phyloP scores from a whole-genome alignment of 2,329 filamentous ascomycete genomes.

The Trichoderma pleuroti region DNA sequence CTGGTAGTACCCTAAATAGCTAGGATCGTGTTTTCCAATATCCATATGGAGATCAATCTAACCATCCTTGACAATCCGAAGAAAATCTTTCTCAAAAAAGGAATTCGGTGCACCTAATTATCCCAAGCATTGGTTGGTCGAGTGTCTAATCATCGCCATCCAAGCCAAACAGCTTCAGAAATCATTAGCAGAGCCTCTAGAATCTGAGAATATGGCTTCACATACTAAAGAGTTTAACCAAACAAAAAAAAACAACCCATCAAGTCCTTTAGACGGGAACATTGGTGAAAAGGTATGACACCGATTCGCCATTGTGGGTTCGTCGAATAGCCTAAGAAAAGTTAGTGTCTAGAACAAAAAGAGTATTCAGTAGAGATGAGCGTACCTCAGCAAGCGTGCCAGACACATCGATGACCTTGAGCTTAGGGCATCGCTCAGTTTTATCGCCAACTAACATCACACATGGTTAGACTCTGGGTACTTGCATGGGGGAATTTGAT shows the following conservation, averaged over 20 bases:
- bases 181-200: neutral
- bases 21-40: neutral
- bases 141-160: neutral
- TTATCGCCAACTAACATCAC: slow-evolving; percentile 61
- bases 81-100: neutral
- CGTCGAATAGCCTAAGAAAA: slow-evolving; percentile 57
- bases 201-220: neutral
- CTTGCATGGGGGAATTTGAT: neutral
- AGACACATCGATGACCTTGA: slow-evolving; percentile 89
- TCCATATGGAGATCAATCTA: neutral
- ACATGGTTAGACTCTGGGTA: neutral
- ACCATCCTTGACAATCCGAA: neutral
- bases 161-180: neutral
- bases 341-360: slow-evolving; percentile 11
- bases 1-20: neutral
- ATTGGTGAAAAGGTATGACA: slow-evolving; percentile 67
- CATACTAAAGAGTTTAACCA: slow-evolving; percentile 6
- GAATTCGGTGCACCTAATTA: neutral
- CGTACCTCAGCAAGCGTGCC: slow-evolving; percentile 67
- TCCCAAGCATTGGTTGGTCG: neutral
- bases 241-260: neutral
- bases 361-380: neutral
- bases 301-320: slow-evolving; percentile 64
- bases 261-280: slow-evolving; percentile 47
- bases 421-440: slow-evolving; percentile 70